Conservation (phyloP, 495 filamentous ascomycete species). For the Talaromyces adpressus region DNA sequence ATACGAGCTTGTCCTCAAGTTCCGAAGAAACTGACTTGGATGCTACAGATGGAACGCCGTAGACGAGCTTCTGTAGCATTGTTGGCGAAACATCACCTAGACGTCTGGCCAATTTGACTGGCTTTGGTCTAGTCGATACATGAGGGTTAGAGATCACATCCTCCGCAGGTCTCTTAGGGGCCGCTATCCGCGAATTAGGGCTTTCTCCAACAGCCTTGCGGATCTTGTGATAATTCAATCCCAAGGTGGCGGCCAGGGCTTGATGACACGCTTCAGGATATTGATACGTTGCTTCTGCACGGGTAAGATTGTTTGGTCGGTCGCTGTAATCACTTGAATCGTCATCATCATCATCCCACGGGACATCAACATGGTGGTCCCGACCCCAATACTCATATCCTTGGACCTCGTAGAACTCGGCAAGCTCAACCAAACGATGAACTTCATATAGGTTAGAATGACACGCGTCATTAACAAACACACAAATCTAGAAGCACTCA, state of each 20-base stretch:
- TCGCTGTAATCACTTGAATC: constrained; percentile 36
- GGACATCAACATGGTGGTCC: constrained; percentile 21
- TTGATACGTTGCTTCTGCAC: constrained; percentile 26
- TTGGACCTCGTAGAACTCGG: constrained; percentile 35
- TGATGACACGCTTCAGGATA: constrained; percentile 36
- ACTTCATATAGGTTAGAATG: constrained; percentile 17
- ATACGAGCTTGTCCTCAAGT: constrained; percentile 30
- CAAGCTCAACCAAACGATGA: constrained; percentile 32
- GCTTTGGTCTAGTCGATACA: constrained; percentile 28
- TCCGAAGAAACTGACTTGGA: constrained; percentile 30
- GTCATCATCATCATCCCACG: constrained; percentile 23
- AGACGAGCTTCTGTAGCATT: constrained; percentile 24
- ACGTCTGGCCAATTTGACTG: constrained; percentile 30
- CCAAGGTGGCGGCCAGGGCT: constrained; percentile 33
- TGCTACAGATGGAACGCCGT: constrained; percentile 26
- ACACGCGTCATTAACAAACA: constrained; percentile 5
- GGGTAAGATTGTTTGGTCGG: constrained; percentile 21
- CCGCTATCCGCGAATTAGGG: constrained; percentile 15
- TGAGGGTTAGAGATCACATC: constrained; percentile 22
- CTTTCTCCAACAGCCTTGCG: constrained; percentile 35
- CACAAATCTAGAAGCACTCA: constrained; percentile 20
- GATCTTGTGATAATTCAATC: constrained; percentile 36
- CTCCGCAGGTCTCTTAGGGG: constrained; percentile 31
- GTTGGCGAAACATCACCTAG: constrained; percentile 27
- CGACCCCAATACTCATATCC: constrained; percentile 34